Percentiles rank a stretch among this genome's conserved stretches.
Evolutionary conservation across 2,329 filamentous ascomycete species (phyloP).

Genomic region (Helminthosporium solani): DNA sequence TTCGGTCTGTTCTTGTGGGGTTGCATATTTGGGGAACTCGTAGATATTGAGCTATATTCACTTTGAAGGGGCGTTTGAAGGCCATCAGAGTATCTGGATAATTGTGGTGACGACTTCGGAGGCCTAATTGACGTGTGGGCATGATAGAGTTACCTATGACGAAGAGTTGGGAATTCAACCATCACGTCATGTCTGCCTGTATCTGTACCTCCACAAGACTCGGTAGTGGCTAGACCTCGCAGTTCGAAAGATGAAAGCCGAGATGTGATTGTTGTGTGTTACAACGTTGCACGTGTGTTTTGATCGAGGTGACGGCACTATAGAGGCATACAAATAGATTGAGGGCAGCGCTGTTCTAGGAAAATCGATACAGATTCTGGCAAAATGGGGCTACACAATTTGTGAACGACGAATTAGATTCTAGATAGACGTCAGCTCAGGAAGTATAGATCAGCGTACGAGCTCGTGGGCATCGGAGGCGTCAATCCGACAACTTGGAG

Average conservation of each 20-base stretch:
- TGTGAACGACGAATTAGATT: not conserved
- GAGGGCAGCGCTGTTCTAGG: constrained; percentile 4
- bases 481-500: constrained; percentile 4
- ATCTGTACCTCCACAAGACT: not conserved
- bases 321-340: not conserved
- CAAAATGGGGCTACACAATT: not conserved
- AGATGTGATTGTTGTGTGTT: constrained; percentile 13
- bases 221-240: not conserved
- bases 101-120: too few relatives aligned
- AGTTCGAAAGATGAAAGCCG: constrained; percentile 12
- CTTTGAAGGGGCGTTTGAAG: too few relatives aligned
- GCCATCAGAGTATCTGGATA: too few relatives aligned
- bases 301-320: constrained; percentile 4
- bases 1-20: not conserved
- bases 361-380: not conserved
- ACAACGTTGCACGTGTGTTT: constrained; percentile 12
- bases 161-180: too few relatives aligned
- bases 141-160: too few relatives aligned
- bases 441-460: not conserved
- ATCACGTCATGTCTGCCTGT: not conserved
- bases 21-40: too few relatives aligned
- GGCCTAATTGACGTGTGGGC: too few relatives aligned
- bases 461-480: not conserved
- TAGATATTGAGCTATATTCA: too few relatives aligned
- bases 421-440: not conserved